Evolutionary conservation across 306 rosid genomes (phyloP).

Genomic region (Astragalus glycyphyllos): DNA sequence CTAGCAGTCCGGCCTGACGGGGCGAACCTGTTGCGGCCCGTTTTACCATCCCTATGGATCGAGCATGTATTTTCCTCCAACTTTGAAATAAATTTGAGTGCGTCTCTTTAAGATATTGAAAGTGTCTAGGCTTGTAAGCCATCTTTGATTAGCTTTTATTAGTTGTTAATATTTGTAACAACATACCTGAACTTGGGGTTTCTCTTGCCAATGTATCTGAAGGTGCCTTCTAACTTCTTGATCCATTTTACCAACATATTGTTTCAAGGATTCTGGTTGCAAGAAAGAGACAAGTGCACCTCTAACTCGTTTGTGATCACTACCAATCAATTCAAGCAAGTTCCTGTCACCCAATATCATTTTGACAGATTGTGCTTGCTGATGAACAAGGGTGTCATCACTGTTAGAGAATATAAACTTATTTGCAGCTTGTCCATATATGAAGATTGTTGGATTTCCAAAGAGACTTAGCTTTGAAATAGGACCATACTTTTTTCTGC

Average conservation of each 20-base stretch:
- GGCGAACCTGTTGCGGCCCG: too few relatives aligned
- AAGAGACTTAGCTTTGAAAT: slow-evolving; percentile 75
- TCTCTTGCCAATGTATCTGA: slow-evolving; percentile 73
- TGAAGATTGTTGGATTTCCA: slow-evolving; percentile 73
- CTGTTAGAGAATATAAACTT: slow-evolving; percentile 58
- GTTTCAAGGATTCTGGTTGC: slow-evolving; percentile 78
- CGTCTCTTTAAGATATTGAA: too few relatives aligned
- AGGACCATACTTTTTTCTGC: slow-evolving; percentile 76
- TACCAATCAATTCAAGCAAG: slow-evolving; percentile 55
- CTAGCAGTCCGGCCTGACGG: too few relatives aligned
- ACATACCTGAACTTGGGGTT: slow-evolving; percentile 58
- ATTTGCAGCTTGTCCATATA: slow-evolving; percentile 74
- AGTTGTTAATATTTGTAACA: background rate
- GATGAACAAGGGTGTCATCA: slow-evolving; percentile 35
- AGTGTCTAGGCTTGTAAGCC: too few relatives aligned
- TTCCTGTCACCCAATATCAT: slow-evolving; percentile 63
- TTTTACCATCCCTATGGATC: too few relatives aligned
- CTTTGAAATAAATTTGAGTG: too few relatives aligned
- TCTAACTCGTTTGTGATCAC: slow-evolving; percentile 76
- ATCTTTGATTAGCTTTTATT: background rate
- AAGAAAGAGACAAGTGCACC: slow-evolving; percentile 67
- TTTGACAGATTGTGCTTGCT: slow-evolving; percentile 57
- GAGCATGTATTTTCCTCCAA: too few relatives aligned
- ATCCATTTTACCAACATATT: slow-evolving; percentile 67
- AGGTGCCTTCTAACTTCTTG: slow-evolving; percentile 63